A percentile compares a stretch with the other conserved stretches of the same genome.
phyloP scores from a whole-genome alignment of 2,329 filamentous ascomycete genomes.

The Coniochaeta sp. region DNA sequence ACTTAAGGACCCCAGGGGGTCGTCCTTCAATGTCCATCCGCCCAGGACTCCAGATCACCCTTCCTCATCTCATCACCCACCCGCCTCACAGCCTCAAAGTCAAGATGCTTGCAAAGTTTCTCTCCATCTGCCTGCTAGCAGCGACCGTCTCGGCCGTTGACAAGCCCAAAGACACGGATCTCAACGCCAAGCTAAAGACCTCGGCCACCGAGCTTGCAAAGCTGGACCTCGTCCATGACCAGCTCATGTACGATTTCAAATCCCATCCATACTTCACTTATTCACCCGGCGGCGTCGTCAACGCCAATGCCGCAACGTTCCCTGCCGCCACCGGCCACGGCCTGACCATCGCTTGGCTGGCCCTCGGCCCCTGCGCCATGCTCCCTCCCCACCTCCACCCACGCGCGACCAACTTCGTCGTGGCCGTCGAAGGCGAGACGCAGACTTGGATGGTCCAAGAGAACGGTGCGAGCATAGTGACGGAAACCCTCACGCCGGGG shows the following conservation, averaged over 20 bases:
- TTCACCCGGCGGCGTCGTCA: conserved; percentile 38
- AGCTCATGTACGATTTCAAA: conserved; percentile 43
- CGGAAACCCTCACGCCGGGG: conserved; percentile 30
- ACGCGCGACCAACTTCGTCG: conserved; percentile 40
- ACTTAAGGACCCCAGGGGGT: too few relatives aligned
- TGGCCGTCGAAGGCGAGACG: conserved; percentile 37
- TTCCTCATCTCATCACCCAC: not conserved
- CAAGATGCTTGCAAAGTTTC: not conserved
- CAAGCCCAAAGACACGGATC: not conserved
- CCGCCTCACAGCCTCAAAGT: not conserved
- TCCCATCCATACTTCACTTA: conserved; percentile 31
- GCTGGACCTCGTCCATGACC: conserved; percentile 8
- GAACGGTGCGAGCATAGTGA: conserved; percentile 37
- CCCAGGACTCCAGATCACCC: too few relatives aligned
- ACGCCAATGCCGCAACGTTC: conserved; percentile 43
- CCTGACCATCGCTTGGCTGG: conserved; percentile 37
- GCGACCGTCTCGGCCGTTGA: not conserved
- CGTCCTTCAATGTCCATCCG: too few relatives aligned
- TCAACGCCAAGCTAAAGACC: not conserved
- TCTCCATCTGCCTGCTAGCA: not conserved
- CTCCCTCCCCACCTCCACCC: conserved; percentile 43
- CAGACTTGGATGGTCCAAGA: conserved; percentile 44
- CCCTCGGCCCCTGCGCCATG: conserved; percentile 43
- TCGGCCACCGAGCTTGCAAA: not conserved
- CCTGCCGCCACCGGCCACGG: conserved; percentile 37